Base-by-base conservation (phyloP, 2,329 filamentous ascomycete species). In the Colletotrichum eremochloae region DNA sequence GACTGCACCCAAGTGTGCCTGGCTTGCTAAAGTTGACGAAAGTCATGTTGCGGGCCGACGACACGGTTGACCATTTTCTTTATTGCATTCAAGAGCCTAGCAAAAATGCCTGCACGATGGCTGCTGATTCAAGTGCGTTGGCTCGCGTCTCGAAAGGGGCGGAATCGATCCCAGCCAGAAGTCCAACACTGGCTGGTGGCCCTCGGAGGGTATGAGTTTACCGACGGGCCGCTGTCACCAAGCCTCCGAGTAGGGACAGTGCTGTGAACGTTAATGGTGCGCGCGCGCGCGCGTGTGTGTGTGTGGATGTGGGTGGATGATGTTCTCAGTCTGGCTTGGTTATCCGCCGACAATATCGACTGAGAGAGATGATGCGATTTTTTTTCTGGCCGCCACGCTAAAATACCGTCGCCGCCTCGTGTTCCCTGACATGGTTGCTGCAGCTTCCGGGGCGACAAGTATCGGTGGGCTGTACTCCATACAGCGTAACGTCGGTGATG, bases 401-500 rank as follows among this genome's bases (percentile, higher is more conserved):
- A 53, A 42, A 42, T 14, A 57, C 36, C 14, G n/a, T 24, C 20
- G 20, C 9, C n/a, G n/a, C 36, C n/a, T 40, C 36, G n/a, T 42
- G 55, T 38, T 58, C 38, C 55, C 55, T 58, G n/a, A 18, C 55
- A 58, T 42, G n/a, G 55, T 42, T 58, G 55, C 55, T 29, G 55
- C 55, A 42, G 55, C 36, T 42, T 58, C 55, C 55, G 36, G 36
- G 36, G 36, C 31, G 31, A 36, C 12, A 11, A 18, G 18, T 40
- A 18, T 42, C 55, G n/a, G n/a, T 42, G 36, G 36, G 44, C 44
- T n/a, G 44, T n/a, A 48, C 44, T 48, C 55, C 15, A 14, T 29
- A 42, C 2, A 57, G 55, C 33, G 36, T 3, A 42, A 36, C 52
- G 52, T 55, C 52, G 52, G 52, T 9, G 6, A 55, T 36, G 31